Evolutionary conservation across 2,329 filamentous ascomycete genomes (phyloP).

Genomic region (Penicillium sclerotiorum): DNA sequence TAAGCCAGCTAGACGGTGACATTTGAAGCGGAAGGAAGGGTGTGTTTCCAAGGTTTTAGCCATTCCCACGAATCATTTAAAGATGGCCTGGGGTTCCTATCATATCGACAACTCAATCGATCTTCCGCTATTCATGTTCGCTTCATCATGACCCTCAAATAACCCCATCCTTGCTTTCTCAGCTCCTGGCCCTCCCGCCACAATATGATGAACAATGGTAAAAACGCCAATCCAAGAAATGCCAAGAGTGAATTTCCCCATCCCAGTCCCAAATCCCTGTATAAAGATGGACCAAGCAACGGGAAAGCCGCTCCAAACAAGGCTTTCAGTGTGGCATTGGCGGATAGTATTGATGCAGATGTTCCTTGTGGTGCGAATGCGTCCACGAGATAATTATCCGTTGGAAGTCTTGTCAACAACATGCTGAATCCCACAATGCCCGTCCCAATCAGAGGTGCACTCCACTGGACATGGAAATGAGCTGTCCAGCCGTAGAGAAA

Average conservation of each 20-base stretch:
- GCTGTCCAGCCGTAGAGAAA: not conserved
- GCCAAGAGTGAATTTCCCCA: not conserved
- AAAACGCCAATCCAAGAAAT: not conserved
- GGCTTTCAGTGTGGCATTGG: not conserved
- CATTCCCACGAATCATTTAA: too few species aligned
- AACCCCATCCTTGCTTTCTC: not conserved
- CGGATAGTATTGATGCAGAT: not conserved
- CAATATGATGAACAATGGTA: not conserved
- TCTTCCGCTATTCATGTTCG: not conserved
- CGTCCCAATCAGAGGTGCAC: not conserved
- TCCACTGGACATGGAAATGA: constrained; percentile 8
- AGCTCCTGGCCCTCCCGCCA: not conserved
- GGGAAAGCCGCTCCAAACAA: not conserved
- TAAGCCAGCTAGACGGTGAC: too few species aligned
- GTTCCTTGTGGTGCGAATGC: not conserved
- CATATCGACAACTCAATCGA: too few species aligned
- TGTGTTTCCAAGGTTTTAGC: too few species aligned
- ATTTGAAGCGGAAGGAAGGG: too few species aligned
- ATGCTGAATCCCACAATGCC: not conserved
- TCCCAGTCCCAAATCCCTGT: not conserved
- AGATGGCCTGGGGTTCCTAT: too few species aligned
- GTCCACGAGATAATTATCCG: not conserved
- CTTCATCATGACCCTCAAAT: not conserved
- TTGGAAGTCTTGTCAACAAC: not conserved
- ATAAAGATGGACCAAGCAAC: not conserved